phyloP scores from a whole-genome alignment of 208 protist genomes.

The Balamuthia mandrillaris region DNA sequence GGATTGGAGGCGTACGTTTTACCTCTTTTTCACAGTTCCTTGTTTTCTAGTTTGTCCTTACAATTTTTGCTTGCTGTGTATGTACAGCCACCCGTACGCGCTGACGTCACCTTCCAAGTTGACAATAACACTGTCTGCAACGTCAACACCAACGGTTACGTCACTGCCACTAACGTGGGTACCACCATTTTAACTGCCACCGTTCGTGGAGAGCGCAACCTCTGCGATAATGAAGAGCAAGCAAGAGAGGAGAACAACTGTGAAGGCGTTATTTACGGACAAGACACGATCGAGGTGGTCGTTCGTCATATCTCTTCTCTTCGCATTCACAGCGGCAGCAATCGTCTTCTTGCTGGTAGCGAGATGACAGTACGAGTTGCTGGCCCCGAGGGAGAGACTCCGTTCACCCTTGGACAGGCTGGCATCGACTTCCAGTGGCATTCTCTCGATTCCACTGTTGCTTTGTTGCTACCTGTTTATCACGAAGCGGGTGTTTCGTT shows the following conservation, averaged over 20 bases:
- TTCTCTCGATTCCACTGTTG: slow-evolving; percentile 7
- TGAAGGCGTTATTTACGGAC: no score
- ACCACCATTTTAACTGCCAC: neutral
- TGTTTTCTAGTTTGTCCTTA: no score
- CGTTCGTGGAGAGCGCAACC: neutral
- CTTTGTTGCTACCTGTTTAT: neutral
- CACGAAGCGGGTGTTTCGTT: slow-evolving; percentile 34
- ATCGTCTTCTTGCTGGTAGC: slow-evolving; percentile 13
- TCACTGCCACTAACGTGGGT: slow-evolving; percentile 1
- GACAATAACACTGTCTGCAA: slow-evolving; percentile 20
- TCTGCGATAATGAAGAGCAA: no score
- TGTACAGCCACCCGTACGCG: slow-evolving; percentile 37
- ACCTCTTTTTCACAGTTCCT: no score
- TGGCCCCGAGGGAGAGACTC: slow-evolving; percentile 17
- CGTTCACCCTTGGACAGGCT: slow-evolving; percentile 27
- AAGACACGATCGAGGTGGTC: neutral
- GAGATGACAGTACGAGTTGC: slow-evolving; percentile 33
- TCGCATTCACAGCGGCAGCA: slow-evolving; percentile 27
- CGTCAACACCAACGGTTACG: neutral
- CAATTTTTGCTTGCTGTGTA: no score
- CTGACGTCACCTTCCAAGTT: neutral
- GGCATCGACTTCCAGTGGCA: slow-evolving; percentile 29
- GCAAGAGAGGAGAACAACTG: no score
- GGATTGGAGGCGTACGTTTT: slow-evolving; percentile 28
- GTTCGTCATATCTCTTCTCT: slow-evolving; percentile 22